Base-by-base conservation (phyloP, 805 yeast species). In the Hanseniaspora pseudoguilliermondii region DNA sequence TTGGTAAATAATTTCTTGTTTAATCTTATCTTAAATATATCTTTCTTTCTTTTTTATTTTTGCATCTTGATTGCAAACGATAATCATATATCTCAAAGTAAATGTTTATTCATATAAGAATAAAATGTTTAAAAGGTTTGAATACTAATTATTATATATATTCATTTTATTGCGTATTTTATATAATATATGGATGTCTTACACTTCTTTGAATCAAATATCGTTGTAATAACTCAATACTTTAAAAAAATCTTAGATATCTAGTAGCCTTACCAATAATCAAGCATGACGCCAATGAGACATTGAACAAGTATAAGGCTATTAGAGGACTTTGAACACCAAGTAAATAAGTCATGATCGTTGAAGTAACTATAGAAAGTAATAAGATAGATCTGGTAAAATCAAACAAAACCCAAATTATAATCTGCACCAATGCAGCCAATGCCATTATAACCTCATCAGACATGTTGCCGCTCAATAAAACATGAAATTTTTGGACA, bases 251-350 rank as follows among this genome's bases (percentile, higher is more conserved):
- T 64, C 32, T 60, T 64, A 47, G 66, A 57, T 73, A 77, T 65
- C 86, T 77, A 16, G 87, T 86, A 54, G 83, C 63, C 65, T 83
- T 83, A 20, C 90, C 88, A 67, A 83, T 82, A 27, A 83, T 74
- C 41, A 84, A 72, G 48, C 79, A 70, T 0, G 85, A 84, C 61
- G 83, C 74, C 68, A 83, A 84, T 65, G 80, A 78, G 69, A 82
- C 81, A 64, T 86, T 71, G 61, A 62, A 65, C 61, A 62, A 62
- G 55, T 60, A 70, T 34, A 61, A 57, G 54, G 55, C 60, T 59
- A 42, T 65, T 39, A 58, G 59, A 36, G 38, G 53, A 18, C 23
- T 8, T 3, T 53, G 29, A 29, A 46, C 35, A 11, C 47, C 34
- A 15, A 53, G 20, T 23, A 39, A 21, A 20, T 53, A 46, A 6